Conservation (phyloP, 2,329 filamentous ascomycete species). For the Zopfia rhizophila region DNA sequence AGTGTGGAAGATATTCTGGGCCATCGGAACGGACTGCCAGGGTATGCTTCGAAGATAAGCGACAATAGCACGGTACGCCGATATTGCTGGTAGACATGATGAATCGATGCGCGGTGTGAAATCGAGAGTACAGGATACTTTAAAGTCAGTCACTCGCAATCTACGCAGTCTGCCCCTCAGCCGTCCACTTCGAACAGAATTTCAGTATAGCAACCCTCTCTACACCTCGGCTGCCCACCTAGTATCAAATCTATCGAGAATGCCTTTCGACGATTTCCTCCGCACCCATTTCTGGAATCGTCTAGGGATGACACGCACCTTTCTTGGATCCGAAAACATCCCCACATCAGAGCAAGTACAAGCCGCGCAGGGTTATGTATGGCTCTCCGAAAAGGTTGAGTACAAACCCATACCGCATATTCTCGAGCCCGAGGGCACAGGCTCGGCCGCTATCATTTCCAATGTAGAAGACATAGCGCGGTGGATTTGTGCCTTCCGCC, state of each 20-base stretch:
- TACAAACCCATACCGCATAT: conserved; percentile 19
- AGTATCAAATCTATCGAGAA: conserved; percentile 56
- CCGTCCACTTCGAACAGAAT: conserved; percentile 54
- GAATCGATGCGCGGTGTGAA: neutral
- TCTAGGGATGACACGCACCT: conserved; percentile 57
- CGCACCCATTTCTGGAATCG: conserved; percentile 51
- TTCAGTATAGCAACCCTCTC: conserved; percentile 65
- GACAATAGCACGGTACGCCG: no score
- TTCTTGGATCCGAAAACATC: conserved; percentile 47
- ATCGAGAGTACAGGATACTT: no score
- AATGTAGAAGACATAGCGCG: conserved; percentile 33
- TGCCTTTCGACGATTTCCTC: conserved; percentile 46
- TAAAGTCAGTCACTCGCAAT: conserved; percentile 31
- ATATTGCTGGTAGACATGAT: conserved; percentile 2
- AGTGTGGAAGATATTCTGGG: conserved; percentile 13
- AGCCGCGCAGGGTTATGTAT: conserved; percentile 27
- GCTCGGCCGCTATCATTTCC: conserved; percentile 36
- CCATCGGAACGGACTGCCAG: conserved; percentile 5
- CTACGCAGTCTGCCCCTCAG: conserved; percentile 58
- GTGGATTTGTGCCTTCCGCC: conserved; percentile 43
- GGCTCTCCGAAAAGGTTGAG: conserved; percentile 4
- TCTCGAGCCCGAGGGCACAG: conserved; percentile 28
- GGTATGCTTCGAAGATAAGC: no score
- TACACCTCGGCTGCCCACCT: conserved; percentile 59
- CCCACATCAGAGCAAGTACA: conserved; percentile 46